Evolutionary conservation across 768 basidiomycete species (phyloP).

Genomic region (Pleurotus ostreatus): DNA sequence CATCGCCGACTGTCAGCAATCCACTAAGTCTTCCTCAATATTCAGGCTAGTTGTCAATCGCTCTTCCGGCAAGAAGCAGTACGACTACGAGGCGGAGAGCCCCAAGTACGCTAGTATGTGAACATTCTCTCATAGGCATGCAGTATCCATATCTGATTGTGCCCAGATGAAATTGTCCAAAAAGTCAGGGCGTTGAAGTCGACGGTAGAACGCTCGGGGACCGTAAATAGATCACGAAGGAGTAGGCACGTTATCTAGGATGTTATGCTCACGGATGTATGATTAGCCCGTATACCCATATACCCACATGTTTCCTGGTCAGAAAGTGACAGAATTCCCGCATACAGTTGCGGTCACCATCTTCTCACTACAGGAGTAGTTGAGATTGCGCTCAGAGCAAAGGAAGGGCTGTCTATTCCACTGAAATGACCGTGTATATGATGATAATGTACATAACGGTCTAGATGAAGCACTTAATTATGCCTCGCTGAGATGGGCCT

Average conservation of each 20-base stretch:
- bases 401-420: too few relatives aligned
- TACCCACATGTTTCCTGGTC: too few relatives aligned
- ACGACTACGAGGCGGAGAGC: constrained; percentile 95
- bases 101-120: constrained; percentile 71
- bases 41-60: constrained; percentile 89
- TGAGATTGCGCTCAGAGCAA: too few relatives aligned
- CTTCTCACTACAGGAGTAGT: too few relatives aligned
- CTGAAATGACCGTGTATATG: too few relatives aligned
- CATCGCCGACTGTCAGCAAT: constrained; percentile 80
- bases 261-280: neutral
- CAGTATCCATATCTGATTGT: constrained; percentile 8
- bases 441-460: too few relatives aligned
- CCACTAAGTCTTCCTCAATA: constrained; percentile 69
- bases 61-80: constrained; percentile 77
- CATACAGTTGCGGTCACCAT: too few relatives aligned
- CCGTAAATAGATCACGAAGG: constrained; percentile 56
- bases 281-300: too few relatives aligned
- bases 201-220: constrained; percentile 60
- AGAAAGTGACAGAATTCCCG: too few relatives aligned
- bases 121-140: neutral
- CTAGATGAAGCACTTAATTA: too few relatives aligned
- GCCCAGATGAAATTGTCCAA: constrained; percentile 70
- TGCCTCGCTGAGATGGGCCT: too few relatives aligned
- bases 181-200: constrained; percentile 63
- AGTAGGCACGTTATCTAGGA: constrained; percentile 53